These are phyloP conservation scores for Aspergillus sp. DNA, from an alignment of 2,329 filamentous ascomycete species.

Conservation along the genomic window DNA sequence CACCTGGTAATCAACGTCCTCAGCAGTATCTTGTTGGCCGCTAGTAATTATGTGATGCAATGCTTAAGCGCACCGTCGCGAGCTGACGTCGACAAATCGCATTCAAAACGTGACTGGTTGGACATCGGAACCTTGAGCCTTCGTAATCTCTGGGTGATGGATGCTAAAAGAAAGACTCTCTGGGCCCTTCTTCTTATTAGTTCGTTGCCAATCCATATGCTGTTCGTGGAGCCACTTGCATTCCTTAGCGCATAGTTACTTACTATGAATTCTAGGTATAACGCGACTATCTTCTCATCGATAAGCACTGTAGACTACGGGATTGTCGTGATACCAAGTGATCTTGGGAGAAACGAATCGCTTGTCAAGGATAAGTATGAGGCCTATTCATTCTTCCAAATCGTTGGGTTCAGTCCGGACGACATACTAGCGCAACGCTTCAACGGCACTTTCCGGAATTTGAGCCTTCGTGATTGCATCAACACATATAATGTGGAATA, in stretches of 20 bases:
- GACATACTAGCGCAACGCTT: not conserved
- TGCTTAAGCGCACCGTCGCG: constrained; percentile 52
- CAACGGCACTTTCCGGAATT: not conserved
- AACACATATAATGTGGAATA: not conserved
- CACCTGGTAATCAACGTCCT: constrained; percentile 54
- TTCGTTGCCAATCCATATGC: constrained; percentile 19
- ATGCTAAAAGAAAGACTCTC: not conserved
- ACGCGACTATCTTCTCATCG: constrained; percentile 4
- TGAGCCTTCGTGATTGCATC: not conserved
- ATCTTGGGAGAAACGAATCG: not conserved
- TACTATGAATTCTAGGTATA: constrained; percentile 3
- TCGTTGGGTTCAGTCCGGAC: not conserved
- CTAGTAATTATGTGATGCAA: constrained; percentile 56
- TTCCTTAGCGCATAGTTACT: too few species aligned
- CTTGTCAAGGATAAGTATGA: not conserved
- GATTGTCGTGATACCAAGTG: not conserved
- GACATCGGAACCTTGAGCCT: constrained; percentile 45
- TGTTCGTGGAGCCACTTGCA: too few species aligned
- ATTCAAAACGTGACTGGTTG: constrained; percentile 43
- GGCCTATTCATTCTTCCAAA: not conserved
- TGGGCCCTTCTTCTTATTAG: constrained; percentile 4
- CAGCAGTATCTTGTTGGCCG: constrained; percentile 46
- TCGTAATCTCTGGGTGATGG: constrained; percentile 25
- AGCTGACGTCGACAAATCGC: constrained; percentile 49
- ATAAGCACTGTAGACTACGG: constrained; percentile 2